A percentile compares a stretch with the other conserved stretches of the same genome.
These are phyloP conservation scores for Trichosanthes cucumerina DNA, from an alignment of 306 rosid genomes.

Conservation along the genomic window DNA sequence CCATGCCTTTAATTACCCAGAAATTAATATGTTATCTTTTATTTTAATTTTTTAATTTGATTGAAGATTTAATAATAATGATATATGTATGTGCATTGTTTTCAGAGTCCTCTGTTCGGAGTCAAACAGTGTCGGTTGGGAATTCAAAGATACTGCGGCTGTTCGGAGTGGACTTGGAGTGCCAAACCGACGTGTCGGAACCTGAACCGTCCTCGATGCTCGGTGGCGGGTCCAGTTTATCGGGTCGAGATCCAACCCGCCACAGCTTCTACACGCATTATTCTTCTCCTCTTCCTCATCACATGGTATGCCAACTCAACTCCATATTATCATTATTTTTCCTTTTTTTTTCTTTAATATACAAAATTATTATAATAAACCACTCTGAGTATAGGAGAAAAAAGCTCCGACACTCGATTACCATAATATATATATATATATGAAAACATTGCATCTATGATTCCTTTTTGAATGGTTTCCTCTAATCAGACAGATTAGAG, in stretches of 20 bases:
- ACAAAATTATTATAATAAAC: too few relatives aligned
- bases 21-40: not conserved
- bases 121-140: conserved; percentile 34
- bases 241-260: conserved; percentile 31
- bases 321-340: not conserved
- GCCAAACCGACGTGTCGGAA: conserved; percentile 35
- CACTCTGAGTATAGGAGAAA: too few relatives aligned
- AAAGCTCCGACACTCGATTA: too few relatives aligned
- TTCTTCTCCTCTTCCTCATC: conserved; percentile 30
- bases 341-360: not conserved
- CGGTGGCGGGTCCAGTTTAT: conserved; percentile 28
- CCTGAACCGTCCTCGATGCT: conserved; percentile 43
- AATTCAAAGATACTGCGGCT: conserved; percentile 72
- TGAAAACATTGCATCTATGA: not conserved
- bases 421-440: too few relatives aligned
- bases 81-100: conserved; percentile 30
- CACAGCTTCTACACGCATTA: conserved; percentile 21
- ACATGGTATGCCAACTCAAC: conserved; percentile 47
- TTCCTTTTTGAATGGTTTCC: conserved; percentile 15
- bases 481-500: conserved; percentile 24
- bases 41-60: not conserved
- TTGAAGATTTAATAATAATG: not conserved
- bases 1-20: not conserved
- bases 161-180: conserved; percentile 90
- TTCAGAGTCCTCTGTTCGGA: conserved; percentile 30